Base-by-base conservation (phyloP, 768 basidiomycete genomes). In the Scleroderma citrinum region DNA sequence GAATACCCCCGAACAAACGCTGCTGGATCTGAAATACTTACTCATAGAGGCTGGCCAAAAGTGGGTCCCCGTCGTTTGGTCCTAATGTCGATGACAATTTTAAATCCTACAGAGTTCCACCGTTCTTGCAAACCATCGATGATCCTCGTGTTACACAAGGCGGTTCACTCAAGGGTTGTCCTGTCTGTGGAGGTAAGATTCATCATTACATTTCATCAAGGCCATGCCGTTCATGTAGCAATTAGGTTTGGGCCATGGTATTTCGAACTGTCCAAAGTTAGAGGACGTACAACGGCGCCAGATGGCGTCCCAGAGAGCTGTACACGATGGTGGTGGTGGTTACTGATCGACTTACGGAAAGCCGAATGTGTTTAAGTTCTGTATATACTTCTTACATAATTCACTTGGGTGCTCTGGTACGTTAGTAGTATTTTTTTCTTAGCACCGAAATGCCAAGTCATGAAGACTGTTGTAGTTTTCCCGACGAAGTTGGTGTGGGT, bases 41-140 rank as follows among this genome's bases (percentile, higher is more conserved):
- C 71, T 99, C 47, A 86, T 95, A 76, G 96, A 98, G 68, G 93
- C 94, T 2, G 95, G 95, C 30, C 96, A 98, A 72, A 95, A 94
- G 94, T 95, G 50, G 44, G 82, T 76, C n/a, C 31, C 7, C 13
- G 20, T 29, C n/a, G n/a, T 42, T 19, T 20, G 21, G 46, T 19
- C 44, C 29, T n/a, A 7, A 24, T 2, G 13, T 17, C 39, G 1
- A 29, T 44, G 30, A 51, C 36, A 8, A 31, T 32, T 2, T 31
- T 29, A 8, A 19, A 41, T 39, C 38, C 11, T 20, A 4, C 58
- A 96, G 94, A 62, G 93, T 98, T 8, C 95, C 96, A 0, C 92
- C 91, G 19, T 98, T 97, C 75, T 69, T 99, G 56, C 70, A 78
- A 48, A 86, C 83, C 3, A 83, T 98, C 50, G 94, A 97, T 32